A percentile compares a stretch with the other conserved stretches of the same genome.
Evolutionary conservation across 495 filamentous ascomycete species (phyloP).

Genomic region (Haplographium delicatum): DNA sequence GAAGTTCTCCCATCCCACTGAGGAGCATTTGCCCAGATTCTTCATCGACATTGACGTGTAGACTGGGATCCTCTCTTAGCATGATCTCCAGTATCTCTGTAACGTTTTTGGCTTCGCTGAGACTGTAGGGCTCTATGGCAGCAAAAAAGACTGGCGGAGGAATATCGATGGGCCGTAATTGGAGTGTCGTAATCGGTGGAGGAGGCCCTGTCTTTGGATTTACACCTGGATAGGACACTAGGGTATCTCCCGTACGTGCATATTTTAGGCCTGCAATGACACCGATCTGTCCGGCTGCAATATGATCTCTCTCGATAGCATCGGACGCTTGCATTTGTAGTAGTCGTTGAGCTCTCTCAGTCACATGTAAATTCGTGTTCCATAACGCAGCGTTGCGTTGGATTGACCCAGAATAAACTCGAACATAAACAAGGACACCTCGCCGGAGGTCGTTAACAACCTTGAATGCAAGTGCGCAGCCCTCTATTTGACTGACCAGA

Average conservation of each 20-base stretch:
- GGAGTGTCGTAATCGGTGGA: conserved; percentile 65
- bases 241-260: conserved; percentile 87
- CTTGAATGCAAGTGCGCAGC: conserved; percentile 91
- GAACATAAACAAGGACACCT: conserved; percentile 85
- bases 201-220: conserved; percentile 57
- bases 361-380: conserved; percentile 82
- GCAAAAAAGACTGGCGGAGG: conserved; percentile 96
- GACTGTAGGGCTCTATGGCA: conserved; percentile 78
- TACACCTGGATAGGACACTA: conserved; percentile 65
- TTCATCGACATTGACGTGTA: conserved; percentile 79
- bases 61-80: conserved; percentile 86
- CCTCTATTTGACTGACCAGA: conserved; percentile 53
- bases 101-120: conserved; percentile 71
- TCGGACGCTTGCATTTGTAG: conserved; percentile 91
- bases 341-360: conserved; percentile 75
- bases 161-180: conserved; percentile 81
- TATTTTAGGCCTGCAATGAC: conserved; percentile 88
- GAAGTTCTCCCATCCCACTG: conserved; percentile 96
- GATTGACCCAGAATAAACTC: conserved; percentile 84
- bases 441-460: conserved; percentile 83
- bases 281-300: conserved; percentile 88
- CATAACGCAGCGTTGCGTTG: conserved; percentile 67
- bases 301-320: conserved; percentile 73
- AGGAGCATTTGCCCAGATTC: conserved; percentile 91
- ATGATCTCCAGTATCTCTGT: conserved; percentile 70